phyloP scores from a whole-genome alignment of 495 filamentous ascomycete genomes.

The Hypoxylon perforatum region DNA sequence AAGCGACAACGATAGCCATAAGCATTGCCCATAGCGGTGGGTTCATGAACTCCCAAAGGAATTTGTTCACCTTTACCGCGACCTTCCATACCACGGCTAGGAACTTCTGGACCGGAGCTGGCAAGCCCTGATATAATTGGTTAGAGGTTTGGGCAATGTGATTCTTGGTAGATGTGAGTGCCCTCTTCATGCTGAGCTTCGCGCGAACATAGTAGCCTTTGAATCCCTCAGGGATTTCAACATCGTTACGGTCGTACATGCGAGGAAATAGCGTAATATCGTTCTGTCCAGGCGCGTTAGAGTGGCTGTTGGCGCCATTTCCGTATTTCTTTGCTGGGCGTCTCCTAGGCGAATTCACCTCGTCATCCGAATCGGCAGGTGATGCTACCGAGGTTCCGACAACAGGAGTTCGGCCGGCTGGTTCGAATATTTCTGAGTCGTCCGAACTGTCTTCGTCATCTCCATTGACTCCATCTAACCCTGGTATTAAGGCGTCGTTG shows the following conservation, averaged over 20 bases:
- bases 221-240: slow-evolving; percentile 47
- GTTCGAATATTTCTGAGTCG: slow-evolving; percentile 55
- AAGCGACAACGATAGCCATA: slow-evolving; percentile 85
- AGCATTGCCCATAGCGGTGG: slow-evolving; percentile 98
- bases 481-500: slow-evolving; percentile 45
- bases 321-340: slow-evolving; percentile 24
- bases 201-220: slow-evolving; percentile 46
- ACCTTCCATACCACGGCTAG: slow-evolving; percentile 58
- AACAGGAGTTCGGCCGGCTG: slow-evolving; percentile 60
- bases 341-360: slow-evolving; percentile 44
- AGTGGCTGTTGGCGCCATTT: slow-evolving; percentile 14
- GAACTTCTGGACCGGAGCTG: slow-evolving; percentile 65
- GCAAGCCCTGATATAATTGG: slow-evolving; percentile 59
- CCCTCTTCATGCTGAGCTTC: slow-evolving; percentile 23
- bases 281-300: slow-evolving; percentile 35
- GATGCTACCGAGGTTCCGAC: slow-evolving; percentile 52
- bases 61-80: slow-evolving; percentile 65
- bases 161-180: slow-evolving; percentile 54
- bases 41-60: slow-evolving; percentile 95
- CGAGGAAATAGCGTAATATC: slow-evolving; percentile 59
- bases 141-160: slow-evolving; percentile 18
- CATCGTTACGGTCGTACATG: slow-evolving; percentile 50
- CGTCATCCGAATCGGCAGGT: slow-evolving; percentile 57
- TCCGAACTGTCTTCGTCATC: slow-evolving; percentile 41
- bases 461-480: slow-evolving; percentile 39